Conservation (phyloP, 1,284 basidiomycete species). For the Inonotus obliquus region DNA sequence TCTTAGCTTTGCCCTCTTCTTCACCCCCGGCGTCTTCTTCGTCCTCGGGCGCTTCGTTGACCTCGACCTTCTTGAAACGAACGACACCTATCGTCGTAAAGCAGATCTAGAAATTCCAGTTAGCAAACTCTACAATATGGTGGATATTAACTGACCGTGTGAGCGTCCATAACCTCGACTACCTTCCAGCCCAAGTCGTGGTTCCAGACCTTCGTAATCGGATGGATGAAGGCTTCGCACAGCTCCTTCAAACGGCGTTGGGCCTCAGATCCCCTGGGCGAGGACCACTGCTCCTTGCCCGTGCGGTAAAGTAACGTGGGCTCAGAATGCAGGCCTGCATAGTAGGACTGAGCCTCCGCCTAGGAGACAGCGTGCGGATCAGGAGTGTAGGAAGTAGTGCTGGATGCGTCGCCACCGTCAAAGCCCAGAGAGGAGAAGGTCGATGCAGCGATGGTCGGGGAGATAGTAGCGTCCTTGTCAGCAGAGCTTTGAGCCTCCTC, state of each 20-base stretch:
- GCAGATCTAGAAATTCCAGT: conserved; percentile 7
- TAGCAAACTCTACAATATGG: conserved; percentile 10
- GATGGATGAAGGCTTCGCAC: conserved; percentile 23
- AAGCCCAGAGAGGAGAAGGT: conserved; percentile 24
- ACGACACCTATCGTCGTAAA: conserved; percentile 12
- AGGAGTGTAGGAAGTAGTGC: conserved; percentile 26
- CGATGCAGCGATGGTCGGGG: conserved; percentile 18
- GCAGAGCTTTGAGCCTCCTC: conserved; percentile 20
- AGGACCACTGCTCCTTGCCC: conserved; percentile 23
- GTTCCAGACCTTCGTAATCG: conserved; percentile 9
- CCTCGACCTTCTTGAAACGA: conserved; percentile 10
- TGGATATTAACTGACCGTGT: conserved; percentile 5
- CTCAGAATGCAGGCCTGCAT: conserved; percentile 23
- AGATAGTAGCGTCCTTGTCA: conserved; percentile 10
- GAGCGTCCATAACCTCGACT: neutral
- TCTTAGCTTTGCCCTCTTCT: conserved; percentile 4
- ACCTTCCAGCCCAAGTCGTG: conserved; percentile 13
- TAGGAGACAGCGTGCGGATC: conserved; percentile 19
- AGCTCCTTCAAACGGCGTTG: conserved; percentile 26
- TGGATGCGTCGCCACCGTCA: conserved; percentile 20
- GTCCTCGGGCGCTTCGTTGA: conserved; percentile 8
- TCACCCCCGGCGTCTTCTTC: conserved; percentile 3
- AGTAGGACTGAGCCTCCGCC: conserved; percentile 26
- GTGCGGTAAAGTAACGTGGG: conserved; percentile 24
- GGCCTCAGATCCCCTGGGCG: conserved; percentile 24